These are phyloP conservation scores for Cyberlindnera suaveolens DNA, from an alignment of 805 yeast genomes.

Conservation along the genomic window DNA sequence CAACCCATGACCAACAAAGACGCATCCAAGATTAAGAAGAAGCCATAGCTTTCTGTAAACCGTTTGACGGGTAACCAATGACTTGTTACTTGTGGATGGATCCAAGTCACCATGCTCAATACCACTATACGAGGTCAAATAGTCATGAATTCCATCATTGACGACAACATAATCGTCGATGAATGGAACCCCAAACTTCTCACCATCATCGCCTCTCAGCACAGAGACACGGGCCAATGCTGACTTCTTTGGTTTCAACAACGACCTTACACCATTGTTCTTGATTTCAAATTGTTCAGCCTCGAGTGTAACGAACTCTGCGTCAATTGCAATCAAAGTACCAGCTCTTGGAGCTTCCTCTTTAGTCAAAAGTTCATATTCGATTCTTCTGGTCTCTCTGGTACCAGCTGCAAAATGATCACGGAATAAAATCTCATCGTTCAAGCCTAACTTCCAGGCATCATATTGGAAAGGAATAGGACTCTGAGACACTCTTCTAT, in stretches of 20 bases:
- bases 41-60: conserved; percentile 90
- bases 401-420: conserved; percentile 70
- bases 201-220: conserved; percentile 63
- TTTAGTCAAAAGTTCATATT: conserved; percentile 60
- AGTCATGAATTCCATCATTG: conserved; percentile 66
- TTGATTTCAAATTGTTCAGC: conserved; percentile 77
- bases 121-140: conserved; percentile 89
- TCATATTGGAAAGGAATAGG: conserved; percentile 39
- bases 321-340: conserved; percentile 84
- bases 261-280: conserved; percentile 59
- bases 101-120: conserved; percentile 88
- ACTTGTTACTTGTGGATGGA: conserved; percentile 53
- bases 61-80: conserved; percentile 72
- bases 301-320: conserved; percentile 83
- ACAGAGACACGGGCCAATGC: conserved; percentile 89
- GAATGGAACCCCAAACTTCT: conserved; percentile 65
- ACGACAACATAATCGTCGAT: conserved; percentile 90
- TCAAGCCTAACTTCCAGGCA: conserved; percentile 44
- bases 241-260: conserved; percentile 68
- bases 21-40: conserved; percentile 78
- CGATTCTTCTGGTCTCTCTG: conserved; percentile 50
- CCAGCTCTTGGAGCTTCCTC: conserved; percentile 73
- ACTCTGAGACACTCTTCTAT: conserved; percentile 42
- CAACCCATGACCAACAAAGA: conserved; percentile 93
- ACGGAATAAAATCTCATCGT: conserved; percentile 61